Evolutionary conservation across 805 yeast species (phyloP), one percentile per base, ranked within the genome.

Genomic region (Hanseniaspora clermontiae): DNA sequence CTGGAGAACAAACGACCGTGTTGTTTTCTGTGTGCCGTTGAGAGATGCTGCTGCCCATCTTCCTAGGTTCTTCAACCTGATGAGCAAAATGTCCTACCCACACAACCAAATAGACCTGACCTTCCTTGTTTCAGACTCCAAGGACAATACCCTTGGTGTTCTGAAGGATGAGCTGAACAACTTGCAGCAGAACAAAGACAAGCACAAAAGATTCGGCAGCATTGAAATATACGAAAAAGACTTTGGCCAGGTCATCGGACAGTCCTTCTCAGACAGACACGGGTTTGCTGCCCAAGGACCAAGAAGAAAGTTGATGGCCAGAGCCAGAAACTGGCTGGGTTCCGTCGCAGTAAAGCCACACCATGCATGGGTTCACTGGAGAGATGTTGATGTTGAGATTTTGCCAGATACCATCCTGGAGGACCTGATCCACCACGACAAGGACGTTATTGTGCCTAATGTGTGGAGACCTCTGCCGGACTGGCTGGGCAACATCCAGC

Each of bases 261-360:
- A 91, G 72, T 84, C 91, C 24, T 89, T 91, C 65, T 79, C 86
- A 59, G 97, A 89, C 67, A 76, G 97, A 66, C 97, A 91, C 68
- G 96, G 96, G 1, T 90, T 91, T 68, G 89, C 87, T 12, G 96
- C 95, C 0, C 97, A 91, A 69, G 97, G 96, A 12, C 95, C 95
- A 47, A 77, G 97, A 67, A 76, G 97, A 64, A 91, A 91, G 68
- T 76, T 88, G 62, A 91, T 91, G 97, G 97, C 95, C 5, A 77
- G 89, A 58, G 97, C 97, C 6, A 77, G 97, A 68, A 91, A 91
- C 69, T 91, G 97, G 97, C 72, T 91, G 45, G 79, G 89, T 66
- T 74, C 91, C 0, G 88, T 84, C 7, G 95, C 96, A 1, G 69
- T 91, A 51, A 83, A 82, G 67, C 97, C 97, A 1, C 82, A 91